A percentile compares a stretch with the other conserved stretches of the same genome.
Conservation (phyloP, 179 eudicot species). For the Actinidia arguta region DNA sequence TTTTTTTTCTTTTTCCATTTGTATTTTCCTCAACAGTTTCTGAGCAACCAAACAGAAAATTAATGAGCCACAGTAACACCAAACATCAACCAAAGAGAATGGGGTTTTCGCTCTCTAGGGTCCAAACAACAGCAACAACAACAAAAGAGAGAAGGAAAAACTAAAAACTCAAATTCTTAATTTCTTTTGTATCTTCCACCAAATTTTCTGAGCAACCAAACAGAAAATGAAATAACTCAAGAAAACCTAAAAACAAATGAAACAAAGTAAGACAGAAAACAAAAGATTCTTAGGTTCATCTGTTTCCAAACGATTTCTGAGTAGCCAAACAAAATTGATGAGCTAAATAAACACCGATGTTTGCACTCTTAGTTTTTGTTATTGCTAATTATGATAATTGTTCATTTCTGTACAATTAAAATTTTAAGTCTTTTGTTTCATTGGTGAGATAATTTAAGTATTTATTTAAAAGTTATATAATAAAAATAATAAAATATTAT, state of each 20-base stretch:
- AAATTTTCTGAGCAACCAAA: slow-evolving; percentile 6
- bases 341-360: no score
- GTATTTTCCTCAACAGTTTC: neutral
- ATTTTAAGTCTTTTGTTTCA: no score
- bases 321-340: no score
- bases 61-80: neutral
- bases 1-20: slow-evolving; percentile 12
- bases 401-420: no score
- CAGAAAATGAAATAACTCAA: neutral
- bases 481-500: no score
- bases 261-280: no score
- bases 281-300: no score
- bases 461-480: no score
- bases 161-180: neutral
- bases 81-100: neutral
- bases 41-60: neutral
- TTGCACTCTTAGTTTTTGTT: no score
- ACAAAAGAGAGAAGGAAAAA: neutral
- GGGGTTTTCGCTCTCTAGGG: neutral
- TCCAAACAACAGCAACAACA: neutral
- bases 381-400: no score
- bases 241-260: neutral
- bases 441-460: no score
- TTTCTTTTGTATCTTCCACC: neutral
- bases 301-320: no score